Evolutionary conservation across 1,284 basidiomycete genomes (phyloP), one percentile per base, ranked within the genome.

Genomic region (Pisolithus thermaeus): DNA sequence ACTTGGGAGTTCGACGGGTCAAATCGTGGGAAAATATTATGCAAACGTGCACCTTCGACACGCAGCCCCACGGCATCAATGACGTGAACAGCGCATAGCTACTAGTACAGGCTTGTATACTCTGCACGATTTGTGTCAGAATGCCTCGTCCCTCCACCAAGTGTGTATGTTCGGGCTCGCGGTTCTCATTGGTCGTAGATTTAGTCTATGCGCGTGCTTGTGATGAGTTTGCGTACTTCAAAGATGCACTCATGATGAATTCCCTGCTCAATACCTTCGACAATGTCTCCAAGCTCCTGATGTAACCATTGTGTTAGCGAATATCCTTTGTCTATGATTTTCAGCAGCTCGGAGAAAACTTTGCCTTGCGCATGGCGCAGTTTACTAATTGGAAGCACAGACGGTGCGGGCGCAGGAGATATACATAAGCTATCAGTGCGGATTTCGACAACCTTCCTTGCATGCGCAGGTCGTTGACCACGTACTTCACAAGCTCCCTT

Each of bases 371-470:
- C 77, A 47, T 67, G 78, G 40, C 77, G 67, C 43, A 78, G 76
- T 58, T 61, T 80, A 28, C 61, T 80, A 58, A 76, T 70, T 52
- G 79, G 79, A 25, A 80, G 81, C 50, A 76, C 74, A 38, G 77
- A 74, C 48, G 79, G 79, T 3, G 71, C 68, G 5, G 78, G 78
- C 7, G 67, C 80, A 38, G 78, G 78, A 11, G 70, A 84, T 60
- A 80, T 85, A 27, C 25, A 37, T 75, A 85, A 41, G 73, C 71
- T 14, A 67, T 80, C 62, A 71, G 76, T 52, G 66, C 75, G 3
- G 76, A 18, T 38, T 12, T 37, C 38, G 25, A 3, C 3, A 27
- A 7, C 25, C 25, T 27, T 51, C 4, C 3, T 16, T 42, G 38
- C 14, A 28, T 42, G 16, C 2, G 18, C 41, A 16, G 3, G 7